Base-by-base conservation (phyloP, 2,329 filamentous ascomycete species). In the Thermothelomyces thermophilus region DNA sequence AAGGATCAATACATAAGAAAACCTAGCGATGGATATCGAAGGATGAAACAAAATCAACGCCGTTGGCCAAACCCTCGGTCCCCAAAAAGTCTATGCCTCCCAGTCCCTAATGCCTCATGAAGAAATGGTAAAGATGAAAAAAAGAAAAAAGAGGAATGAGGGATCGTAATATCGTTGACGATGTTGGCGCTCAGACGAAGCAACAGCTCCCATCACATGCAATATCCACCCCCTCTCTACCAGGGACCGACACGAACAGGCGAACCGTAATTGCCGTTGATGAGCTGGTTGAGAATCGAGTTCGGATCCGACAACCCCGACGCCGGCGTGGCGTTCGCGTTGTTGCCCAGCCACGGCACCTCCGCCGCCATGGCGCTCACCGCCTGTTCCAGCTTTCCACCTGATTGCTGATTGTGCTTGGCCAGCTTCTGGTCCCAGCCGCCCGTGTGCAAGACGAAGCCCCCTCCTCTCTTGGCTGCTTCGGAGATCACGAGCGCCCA, bases 401-500 rank as follows among this genome's bases (percentile, higher is more conserved):
- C 84, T 5, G 89, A 91, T 57, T 85, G 82, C 58, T 93, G 83
- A 64, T 97, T 91, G 70, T 98, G 93, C 63, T 88, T 89, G 22
- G 82, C 74, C 39, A 98, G 72, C 60, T 83, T 87, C 66, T 93
- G 84, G 62, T 97, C 91, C 93, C 93, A 98, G 52, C 87, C 87
- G 46, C 87, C 90, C 41, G 89, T 87, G 62, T 95, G 87, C 57
- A 98, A 65, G 57, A 88, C 83, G 61, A 97, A 93, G 30, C 93
- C 93, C 24, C 89, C 90, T 10, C 89, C 91, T 58, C 87, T 80
- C 73, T 97, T 97, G 19, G 86, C 84, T 2, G 90, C 89, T 68
- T 98, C 93, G 54, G 84, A 84, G 59, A 98, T 86, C 43, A 95
- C 91, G 58, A 94, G 68, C 14, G 88, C 84, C 93, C 93, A 98